phyloP scores from a whole-genome alignment of 2,329 filamentous ascomycete species.

The Tolypocladium amazonense region DNA sequence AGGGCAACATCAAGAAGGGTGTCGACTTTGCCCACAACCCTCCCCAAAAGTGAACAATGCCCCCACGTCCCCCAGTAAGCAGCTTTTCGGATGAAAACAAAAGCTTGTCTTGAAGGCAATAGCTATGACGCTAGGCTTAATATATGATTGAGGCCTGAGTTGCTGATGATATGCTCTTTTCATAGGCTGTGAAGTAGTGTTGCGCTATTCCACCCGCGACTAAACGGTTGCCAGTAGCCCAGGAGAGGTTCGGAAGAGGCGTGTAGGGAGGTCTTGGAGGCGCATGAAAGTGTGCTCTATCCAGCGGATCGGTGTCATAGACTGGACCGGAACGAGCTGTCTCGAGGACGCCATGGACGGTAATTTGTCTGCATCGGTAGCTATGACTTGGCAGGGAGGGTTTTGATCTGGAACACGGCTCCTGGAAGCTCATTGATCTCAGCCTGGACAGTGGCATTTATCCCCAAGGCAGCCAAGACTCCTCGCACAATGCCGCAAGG shows the following conservation, averaged over 20 bases:
- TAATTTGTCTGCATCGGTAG: not conserved
- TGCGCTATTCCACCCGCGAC: slow-evolving; percentile 3
- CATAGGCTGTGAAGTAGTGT: slow-evolving; percentile 24
- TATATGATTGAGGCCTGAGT: slow-evolving; percentile 21
- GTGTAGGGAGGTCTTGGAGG: not conserved
- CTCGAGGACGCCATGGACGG: not conserved
- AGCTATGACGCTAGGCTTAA: slow-evolving; percentile 25
- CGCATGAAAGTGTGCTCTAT: not conserved
- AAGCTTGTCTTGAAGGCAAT: slow-evolving; percentile 15
- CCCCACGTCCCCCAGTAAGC: slow-evolving; percentile 14
- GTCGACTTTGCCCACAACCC: slow-evolving; percentile 76
- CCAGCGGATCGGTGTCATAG: not conserved
- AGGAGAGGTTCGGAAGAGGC: not conserved
- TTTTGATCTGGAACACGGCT: slow-evolving; percentile 95
- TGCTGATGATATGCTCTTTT: slow-evolving; percentile 24
- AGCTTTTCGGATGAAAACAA: slow-evolving; percentile 15
- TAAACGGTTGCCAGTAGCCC: not conserved
- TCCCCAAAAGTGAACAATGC: slow-evolving; percentile 66
- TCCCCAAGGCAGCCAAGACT: slow-evolving; percentile 83
- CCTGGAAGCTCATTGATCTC: slow-evolving; percentile 79
- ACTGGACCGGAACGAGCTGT: not conserved
- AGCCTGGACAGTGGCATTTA: slow-evolving; percentile 82
- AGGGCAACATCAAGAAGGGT: slow-evolving; percentile 92
- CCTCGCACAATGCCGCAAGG: slow-evolving; percentile 88
- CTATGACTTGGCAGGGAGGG: slow-evolving; percentile 55